Percentiles rank a stretch among this genome's conserved stretches.
Evolutionary conservation across 2,329 filamentous ascomycete species (phyloP).

Genomic region (Conoideocrella luteorostrata): DNA sequence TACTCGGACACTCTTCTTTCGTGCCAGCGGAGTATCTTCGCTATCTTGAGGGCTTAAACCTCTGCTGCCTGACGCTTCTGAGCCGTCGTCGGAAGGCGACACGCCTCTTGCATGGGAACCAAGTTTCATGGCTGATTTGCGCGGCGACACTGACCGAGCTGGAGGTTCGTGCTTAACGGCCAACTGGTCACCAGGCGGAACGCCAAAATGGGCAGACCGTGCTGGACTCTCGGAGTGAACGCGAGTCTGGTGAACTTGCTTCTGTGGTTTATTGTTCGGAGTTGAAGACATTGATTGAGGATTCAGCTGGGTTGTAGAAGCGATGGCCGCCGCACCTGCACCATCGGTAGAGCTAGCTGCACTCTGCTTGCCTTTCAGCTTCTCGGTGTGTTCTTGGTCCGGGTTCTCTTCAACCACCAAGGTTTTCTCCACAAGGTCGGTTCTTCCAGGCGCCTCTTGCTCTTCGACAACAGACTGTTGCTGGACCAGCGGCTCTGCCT

Average conservation of each 20-base stretch:
- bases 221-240: slow-evolving; percentile 55
- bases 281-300: neutral
- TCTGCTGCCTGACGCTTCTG: slow-evolving; percentile 32
- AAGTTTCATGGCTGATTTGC: slow-evolving; percentile 70
- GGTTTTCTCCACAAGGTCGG: slow-evolving; percentile 29
- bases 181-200: slow-evolving; percentile 43
- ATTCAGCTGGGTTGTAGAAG: neutral
- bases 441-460: neutral
- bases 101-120: slow-evolving; percentile 45
- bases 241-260: slow-evolving; percentile 22
- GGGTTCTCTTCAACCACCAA: slow-evolving; percentile 41
- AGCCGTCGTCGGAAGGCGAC: slow-evolving; percentile 44
- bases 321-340: slow-evolving; percentile 29
- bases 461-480: neutral
- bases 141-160: slow-evolving; percentile 64
- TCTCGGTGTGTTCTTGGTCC: slow-evolving; percentile 30
- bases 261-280: slow-evolving; percentile 6
- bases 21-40: slow-evolving; percentile 32
- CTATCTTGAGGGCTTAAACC: slow-evolving; percentile 17
- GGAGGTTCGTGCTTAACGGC: slow-evolving; percentile 62
- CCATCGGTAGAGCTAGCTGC: slow-evolving; percentile 17
- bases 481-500: neutral
- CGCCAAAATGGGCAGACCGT: slow-evolving; percentile 61
- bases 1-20: slow-evolving; percentile 63
- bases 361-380: slow-evolving; percentile 10